Base-by-base conservation (phyloP, 768 basidiomycete species). In the Trametopsis cervina region DNA sequence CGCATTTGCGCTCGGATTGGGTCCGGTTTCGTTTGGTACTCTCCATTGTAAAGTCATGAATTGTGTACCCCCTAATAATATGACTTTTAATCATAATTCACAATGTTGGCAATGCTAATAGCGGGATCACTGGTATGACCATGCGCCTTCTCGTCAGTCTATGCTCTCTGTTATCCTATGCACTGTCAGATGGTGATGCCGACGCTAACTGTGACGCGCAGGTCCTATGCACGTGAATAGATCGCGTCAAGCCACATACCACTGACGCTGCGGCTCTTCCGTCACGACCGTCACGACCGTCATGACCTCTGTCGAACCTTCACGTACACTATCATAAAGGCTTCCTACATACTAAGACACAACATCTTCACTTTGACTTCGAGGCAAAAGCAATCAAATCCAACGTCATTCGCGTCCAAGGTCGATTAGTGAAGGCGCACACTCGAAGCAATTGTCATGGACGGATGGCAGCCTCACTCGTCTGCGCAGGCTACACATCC, bases 361-460 rank as follows among this genome's bases (percentile, higher is more conserved):
- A 2, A 76, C 80, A 0, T 60, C 63, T 1, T 67, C 57, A 15
- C 80, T 88, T 6, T 70, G 89, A 0, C 94, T 48, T 80, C 87
- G 0, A 72, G 81, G 11, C 90, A 94, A 66, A 89, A 85, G 57
- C 70, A 79, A 42, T 85, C 89, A 1, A 94, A 97, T 63, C 86
- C 90, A 0, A 75, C 84, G 1, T 83, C 89, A 3, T 96, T 83
- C 63, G 67, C 78, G 42, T 79, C 89, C 10, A 88, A 89, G 58
- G 69, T 91, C 24, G 79, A 83, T 46, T 97, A 92, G 93, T 97
- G 94, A 94, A 78, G 76, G 26, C 67, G 69, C 39, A 77, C 80
- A 0, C 70, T 92, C 7, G 77, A 85, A 55, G 69, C 69, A 13
- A 60, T 85, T 33, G 77, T 84, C n/a, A 61, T 70, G 45, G 70